Conservation (phyloP, 495 filamentous ascomycete species). For the Chaetomium cochliodes region DNA sequence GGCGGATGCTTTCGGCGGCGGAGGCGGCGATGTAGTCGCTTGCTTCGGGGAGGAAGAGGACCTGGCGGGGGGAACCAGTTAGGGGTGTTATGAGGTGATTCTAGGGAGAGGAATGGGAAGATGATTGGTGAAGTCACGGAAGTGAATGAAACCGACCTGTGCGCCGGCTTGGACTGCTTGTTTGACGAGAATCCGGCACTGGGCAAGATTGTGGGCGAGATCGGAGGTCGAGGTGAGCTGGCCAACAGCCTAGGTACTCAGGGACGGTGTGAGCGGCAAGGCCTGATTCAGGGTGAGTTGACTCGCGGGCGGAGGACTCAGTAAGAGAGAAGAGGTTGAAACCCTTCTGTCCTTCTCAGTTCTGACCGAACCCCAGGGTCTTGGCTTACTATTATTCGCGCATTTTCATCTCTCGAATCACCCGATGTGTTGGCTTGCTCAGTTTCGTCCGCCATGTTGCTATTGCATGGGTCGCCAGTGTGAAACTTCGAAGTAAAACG, state of each 20-base stretch:
- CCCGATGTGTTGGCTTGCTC: background rate
- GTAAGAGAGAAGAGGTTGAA: background rate
- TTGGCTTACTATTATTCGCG: no score
- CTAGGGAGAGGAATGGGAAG: background rate
- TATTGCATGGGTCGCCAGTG: background rate
- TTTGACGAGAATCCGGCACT: slow-evolving; percentile 67
- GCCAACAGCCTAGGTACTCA: slow-evolving; percentile 68
- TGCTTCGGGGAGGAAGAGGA: slow-evolving; percentile 89
- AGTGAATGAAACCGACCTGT: slow-evolving; percentile 55
- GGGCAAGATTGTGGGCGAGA: slow-evolving; percentile 73
- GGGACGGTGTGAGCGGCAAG: background rate
- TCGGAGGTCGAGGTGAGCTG: slow-evolving; percentile 82
- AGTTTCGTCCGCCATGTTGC: background rate
- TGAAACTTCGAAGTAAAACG: no score
- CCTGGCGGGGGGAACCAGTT: slow-evolving; percentile 42
- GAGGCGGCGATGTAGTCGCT: slow-evolving; percentile 79
- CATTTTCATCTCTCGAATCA: background rate
- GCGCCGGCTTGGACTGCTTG: slow-evolving; percentile 74
- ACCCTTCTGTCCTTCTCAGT: no score
- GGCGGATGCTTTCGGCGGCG: slow-evolving; percentile 61
- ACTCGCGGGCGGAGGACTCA: no score
- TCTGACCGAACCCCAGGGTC: background rate
- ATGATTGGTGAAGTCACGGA: slow-evolving; percentile 11
- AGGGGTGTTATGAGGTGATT: no score
- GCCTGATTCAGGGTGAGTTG: background rate